Base-by-base conservation (phyloP, 805 yeast genomes). In the Wickerhamomyces chambardii region DNA sequence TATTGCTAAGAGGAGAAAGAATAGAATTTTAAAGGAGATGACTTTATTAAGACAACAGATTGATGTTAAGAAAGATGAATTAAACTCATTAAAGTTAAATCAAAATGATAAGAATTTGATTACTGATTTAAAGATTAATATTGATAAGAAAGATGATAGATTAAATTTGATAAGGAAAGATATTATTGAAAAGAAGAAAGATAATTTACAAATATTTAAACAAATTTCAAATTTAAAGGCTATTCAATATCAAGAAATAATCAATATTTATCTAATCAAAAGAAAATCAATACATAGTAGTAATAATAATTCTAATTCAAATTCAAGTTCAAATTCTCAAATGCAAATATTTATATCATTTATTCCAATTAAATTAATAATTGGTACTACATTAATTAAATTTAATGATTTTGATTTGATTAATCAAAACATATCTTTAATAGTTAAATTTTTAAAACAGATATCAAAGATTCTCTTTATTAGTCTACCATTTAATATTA, bases 161-260 rank as follows among this genome's bases (percentile, higher is more conserved):
- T 11, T 11, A 9, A 10, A 12, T 11, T 9, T 12, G 12, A 24
- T 24, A 6, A 24, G 12, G 12, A 12, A 11, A 24, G n/a, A 24
- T 9, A 24, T 12, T 12, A 24, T 6, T 11, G n/a, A 24, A 4
- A 24, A 24, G 5, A 24, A 24, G 12, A 6, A 4, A 5, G 26
- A 24, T 9, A 24, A 24, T 24, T 5, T 9, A 11, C 26, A 24
- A 12, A 5, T 24, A 6, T 24, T 9, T 1, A 48, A 45, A 28
- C 55, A 51, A 31, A 42, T 48, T 5, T 33, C 43, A 15, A 45
- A 42, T 27, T 48, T 51, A 2, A 39, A 43, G 24, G 39, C 49
- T 1, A 31, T 50, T 19, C 34, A 48, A 5, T 50, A 37, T 28
- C 53, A 51, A 30, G 56, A 51, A 30, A 34, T 50, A 15, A 42